Evolutionary conservation across 441 rosid species (phyloP), one percentile per base, ranked within the genome.

Genomic region (Gossypium laxum): DNA sequence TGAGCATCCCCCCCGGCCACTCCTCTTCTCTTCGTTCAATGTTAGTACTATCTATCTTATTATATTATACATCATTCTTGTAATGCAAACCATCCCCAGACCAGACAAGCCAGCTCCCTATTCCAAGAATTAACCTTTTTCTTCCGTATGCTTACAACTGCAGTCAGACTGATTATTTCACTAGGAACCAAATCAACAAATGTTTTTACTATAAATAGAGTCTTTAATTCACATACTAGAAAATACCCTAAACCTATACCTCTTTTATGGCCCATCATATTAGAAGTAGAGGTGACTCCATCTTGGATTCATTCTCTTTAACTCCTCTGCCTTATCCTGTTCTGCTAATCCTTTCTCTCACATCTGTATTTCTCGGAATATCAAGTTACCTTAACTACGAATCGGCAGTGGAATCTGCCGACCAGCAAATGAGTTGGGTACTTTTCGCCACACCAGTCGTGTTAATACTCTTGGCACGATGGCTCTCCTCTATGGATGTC

Each of bases 311-410:
- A 4, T 88, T 93, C 81, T 79, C 86, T 22, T 76, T 93, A 2
- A 84, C 70, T 30, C 97, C 97, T 14, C 79, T 93, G 4, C 98
- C 98, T 0, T 84, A 85, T 48, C 98, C 97, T 18, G 96, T 91
- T 19, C 92, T 91, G 48, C 24, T 85, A 10, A 78, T 93, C 83
- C 56, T 90, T 15, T 90, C 86, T 2, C 88, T 91, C 0, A 69
- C 77, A 21, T 75, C 84, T 0, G 50, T 89, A 72, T 83, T 91
- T 72, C 80, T 93, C 0, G 81, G 89, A 56, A 76, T 70, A 0
- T 88, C 96, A 12, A 91, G 88, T 90, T 86, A 73, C 85, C 74
- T 84, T 55, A 81, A 67, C 82, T 88, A 85, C 50, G 92, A 91
- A 69, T 87, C 85, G 0, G 83, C 78, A 14, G 78, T 85, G 15